A percentile compares a stretch with the other conserved stretches of the same genome.
These are phyloP conservation scores for Calonectria ilicicola DNA, from an alignment of 2,329 filamentous ascomycete species.

Conservation along the genomic window DNA sequence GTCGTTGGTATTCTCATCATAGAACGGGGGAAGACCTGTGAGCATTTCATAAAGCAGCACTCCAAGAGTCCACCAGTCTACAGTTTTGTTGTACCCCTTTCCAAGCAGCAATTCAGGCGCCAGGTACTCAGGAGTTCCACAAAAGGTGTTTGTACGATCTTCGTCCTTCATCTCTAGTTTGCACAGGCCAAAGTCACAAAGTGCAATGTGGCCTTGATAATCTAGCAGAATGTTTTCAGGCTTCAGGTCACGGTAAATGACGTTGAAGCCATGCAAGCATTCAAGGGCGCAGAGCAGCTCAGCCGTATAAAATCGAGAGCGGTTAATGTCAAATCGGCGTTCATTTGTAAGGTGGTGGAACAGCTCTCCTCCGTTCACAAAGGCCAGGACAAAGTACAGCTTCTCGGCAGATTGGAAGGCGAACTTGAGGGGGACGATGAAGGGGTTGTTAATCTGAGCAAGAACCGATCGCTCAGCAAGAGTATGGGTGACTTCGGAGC, in stretches of 20 bases:
- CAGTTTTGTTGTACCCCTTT: constrained; percentile 96
- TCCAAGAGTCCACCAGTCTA: constrained; percentile 98
- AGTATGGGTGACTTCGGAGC: constrained; percentile 95
- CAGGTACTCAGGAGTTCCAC: constrained; percentile 95
- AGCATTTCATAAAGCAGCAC: constrained; percentile 98
- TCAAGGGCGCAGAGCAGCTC: constrained; percentile 94
- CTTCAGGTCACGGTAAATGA: constrained; percentile 83
- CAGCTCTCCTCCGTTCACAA: constrained; percentile 95
- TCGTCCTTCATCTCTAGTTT: constrained; percentile 99
- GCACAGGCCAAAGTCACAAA: constrained; percentile 97
- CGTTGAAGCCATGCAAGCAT: constrained; percentile 95
- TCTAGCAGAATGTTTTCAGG: constrained; percentile 95
- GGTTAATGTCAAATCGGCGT: constrained; percentile 96
- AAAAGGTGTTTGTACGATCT: constrained; percentile 97
- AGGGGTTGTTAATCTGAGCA: constrained; percentile 98
- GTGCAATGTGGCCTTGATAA: constrained; percentile 94
- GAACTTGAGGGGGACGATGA: constrained; percentile 97
- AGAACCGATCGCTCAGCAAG: constrained; percentile 94
- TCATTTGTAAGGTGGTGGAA: constrained; percentile 97
- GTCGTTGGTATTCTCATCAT: constrained; percentile 98
- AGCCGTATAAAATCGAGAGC: constrained; percentile 94
- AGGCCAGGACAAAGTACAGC: constrained; percentile 93
- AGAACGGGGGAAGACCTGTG: constrained; percentile 94
- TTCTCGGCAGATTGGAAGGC: constrained; percentile 98
- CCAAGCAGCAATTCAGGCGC: constrained; percentile 92